Conservation (phyloP, 495 filamentous ascomycete species). For the Hamigera avellanea region DNA sequence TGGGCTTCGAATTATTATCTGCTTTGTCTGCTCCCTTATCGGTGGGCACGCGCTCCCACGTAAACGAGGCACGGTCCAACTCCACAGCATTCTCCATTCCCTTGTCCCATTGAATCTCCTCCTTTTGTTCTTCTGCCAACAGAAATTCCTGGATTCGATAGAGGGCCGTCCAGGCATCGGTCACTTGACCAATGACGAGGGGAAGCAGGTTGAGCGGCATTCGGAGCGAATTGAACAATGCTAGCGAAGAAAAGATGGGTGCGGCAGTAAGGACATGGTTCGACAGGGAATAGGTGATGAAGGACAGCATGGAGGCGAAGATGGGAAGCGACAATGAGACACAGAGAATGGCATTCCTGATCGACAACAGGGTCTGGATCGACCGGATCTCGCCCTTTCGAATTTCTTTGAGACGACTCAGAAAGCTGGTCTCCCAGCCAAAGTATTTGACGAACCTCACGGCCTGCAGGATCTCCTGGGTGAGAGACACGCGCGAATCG, state of each 20-base stretch:
- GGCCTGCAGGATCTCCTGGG: conserved; percentile 82
- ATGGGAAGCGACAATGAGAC: conserved; percentile 69
- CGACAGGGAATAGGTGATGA: conserved; percentile 82
- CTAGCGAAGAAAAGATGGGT: conserved; percentile 80
- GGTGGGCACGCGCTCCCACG: conserved; percentile 74
- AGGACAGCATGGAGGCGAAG: conserved; percentile 89
- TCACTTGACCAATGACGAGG: conserved; percentile 75
- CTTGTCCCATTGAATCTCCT: conserved; percentile 54
- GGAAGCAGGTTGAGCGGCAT: conserved; percentile 84
- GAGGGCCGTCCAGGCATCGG: conserved; percentile 79
- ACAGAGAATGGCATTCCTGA: conserved; percentile 76
- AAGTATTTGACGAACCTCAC: conserved; percentile 95
- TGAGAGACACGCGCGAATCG: conserved; percentile 79
- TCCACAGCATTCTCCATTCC: conserved; percentile 57
- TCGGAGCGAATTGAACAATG: conserved; percentile 82
- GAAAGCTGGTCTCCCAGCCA: conserved; percentile 83
- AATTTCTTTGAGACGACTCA: conserved; percentile 61
- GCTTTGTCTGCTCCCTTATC: conserved; percentile 45
- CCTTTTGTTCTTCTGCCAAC: conserved; percentile 70
- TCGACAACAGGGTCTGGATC: conserved; percentile 68
- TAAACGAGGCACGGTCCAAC: conserved; percentile 67
- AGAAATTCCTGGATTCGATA: conserved; percentile 80
- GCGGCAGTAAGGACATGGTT: conserved; percentile 61
- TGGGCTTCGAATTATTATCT: conserved; percentile 19
- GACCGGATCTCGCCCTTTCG: conserved; percentile 62